Conservation (phyloP, 768 basidiomycete genomes). For the Sutorius australiensis region DNA sequence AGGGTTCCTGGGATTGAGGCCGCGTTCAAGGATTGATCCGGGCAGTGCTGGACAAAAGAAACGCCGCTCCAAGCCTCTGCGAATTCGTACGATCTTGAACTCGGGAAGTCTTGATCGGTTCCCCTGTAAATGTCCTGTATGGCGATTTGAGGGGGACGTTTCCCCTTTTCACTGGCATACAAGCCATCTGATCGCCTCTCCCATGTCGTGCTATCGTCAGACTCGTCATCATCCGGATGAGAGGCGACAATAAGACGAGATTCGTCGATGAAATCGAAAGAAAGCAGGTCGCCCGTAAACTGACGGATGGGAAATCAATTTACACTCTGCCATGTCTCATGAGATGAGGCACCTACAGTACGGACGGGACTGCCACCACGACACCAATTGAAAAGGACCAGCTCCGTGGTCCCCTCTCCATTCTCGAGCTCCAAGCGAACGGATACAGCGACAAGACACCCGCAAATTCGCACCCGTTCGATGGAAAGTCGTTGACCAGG, state of each 20-base stretch:
- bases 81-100: constrained; percentile 44
- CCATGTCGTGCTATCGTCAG: constrained; percentile 27
- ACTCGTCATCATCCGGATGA: constrained; percentile 34
- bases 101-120: constrained; percentile 7
- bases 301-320: constrained; percentile 4
- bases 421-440: constrained; percentile 30
- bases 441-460: constrained; percentile 22
- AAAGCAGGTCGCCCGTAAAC: constrained; percentile 30
- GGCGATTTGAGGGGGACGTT: constrained; percentile 29
- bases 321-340: neutral
- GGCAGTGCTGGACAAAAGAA: constrained; percentile 44
- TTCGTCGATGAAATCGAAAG: constrained; percentile 30
- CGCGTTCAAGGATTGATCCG: constrained; percentile 43
- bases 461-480: constrained; percentile 29
- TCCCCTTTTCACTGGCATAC: constrained; percentile 29
- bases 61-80: constrained; percentile 47
- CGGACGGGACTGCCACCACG: constrained; percentile 26
- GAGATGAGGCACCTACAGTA: constrained; percentile 17
- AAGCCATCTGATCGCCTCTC: constrained; percentile 31
- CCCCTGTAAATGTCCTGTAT: constrained; percentile 21
- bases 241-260: constrained; percentile 23
- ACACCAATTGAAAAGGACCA: constrained; percentile 30
- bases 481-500: constrained; percentile 32
- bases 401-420: constrained; percentile 32
- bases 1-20: constrained; percentile 40